A percentile compares a stretch with the other conserved stretches of the same genome.
Conservation (phyloP, 2,329 filamentous ascomycete species). For the Colletotrichum ledebouriae region DNA sequence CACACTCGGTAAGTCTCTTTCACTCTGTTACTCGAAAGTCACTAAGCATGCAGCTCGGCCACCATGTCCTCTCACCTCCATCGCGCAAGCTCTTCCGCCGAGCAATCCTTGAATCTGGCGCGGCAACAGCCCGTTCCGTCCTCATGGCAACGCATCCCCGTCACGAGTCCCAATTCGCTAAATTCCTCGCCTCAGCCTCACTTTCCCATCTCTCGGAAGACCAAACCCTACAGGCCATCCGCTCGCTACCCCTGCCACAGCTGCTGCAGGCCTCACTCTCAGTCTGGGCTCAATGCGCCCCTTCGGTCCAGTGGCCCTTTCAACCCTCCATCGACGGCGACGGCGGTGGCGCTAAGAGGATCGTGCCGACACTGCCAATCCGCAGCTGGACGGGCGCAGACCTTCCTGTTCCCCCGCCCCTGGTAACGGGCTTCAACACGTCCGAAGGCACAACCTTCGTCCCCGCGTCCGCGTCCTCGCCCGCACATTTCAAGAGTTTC, state of each 20-base stretch:
- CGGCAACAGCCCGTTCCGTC: constrained; percentile 67
- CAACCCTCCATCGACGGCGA: constrained; percentile 75
- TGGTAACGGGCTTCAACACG: constrained; percentile 78
- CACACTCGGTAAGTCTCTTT: constrained; percentile 64
- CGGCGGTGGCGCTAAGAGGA: constrained; percentile 50
- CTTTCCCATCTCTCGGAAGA: constrained; percentile 63
- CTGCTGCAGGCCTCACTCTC: constrained; percentile 57
- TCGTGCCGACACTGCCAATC: constrained; percentile 71
- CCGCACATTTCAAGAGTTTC: constrained; percentile 63
- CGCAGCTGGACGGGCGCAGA: constrained; percentile 67
- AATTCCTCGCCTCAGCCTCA: constrained; percentile 66
- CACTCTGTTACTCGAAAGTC: constrained; percentile 38
- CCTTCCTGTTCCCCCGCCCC: constrained; percentile 66
- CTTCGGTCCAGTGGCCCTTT: constrained; percentile 71
- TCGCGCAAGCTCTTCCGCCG: constrained; percentile 63
- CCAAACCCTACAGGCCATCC: constrained; percentile 65
- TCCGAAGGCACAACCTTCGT: constrained; percentile 79
- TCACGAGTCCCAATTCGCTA: constrained; percentile 68
- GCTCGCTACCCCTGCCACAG: constrained; percentile 54
- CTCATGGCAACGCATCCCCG: constrained; percentile 66
- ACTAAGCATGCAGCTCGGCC: constrained; percentile 66
- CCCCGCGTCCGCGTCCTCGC: constrained; percentile 58
- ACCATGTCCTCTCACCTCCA: constrained; percentile 70
- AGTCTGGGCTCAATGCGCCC: constrained; percentile 60
- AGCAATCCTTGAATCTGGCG: constrained; percentile 70